Conservation (phyloP, 768 basidiomycete species). For the Macrolepiota dolichaula region DNA sequence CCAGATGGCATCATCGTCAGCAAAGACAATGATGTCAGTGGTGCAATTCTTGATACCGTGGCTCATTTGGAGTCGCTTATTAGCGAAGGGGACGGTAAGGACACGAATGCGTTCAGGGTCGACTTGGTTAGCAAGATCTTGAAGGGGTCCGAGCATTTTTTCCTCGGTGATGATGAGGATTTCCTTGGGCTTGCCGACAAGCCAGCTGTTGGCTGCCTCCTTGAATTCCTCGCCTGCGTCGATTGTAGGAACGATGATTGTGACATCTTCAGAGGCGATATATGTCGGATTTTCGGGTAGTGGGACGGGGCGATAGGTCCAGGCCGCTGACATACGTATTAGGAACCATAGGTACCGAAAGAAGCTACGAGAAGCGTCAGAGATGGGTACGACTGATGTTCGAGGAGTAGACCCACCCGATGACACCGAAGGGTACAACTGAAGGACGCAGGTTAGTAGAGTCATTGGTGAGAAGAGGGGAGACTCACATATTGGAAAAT, state of each 20-base stretch:
- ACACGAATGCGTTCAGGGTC: conserved; percentile 83
- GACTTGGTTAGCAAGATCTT: conserved; percentile 85
- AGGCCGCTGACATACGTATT: conserved; percentile 77
- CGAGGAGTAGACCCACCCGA: conserved; percentile 50
- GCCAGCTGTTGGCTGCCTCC: conserved; percentile 90
- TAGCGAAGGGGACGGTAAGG: conserved; percentile 88
- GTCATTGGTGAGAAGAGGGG: background rate
- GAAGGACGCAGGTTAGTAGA: conserved; percentile 11
- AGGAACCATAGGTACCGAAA: conserved; percentile 93
- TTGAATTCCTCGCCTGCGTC: conserved; percentile 96
- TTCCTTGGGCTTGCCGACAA: conserved; percentile 86
- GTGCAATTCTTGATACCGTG: conserved; percentile 89
- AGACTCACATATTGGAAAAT: conserved; percentile 84
- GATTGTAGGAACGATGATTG: conserved; percentile 94
- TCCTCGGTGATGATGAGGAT: conserved; percentile 74
- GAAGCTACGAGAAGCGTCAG: conserved; percentile 48
- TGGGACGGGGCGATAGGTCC: conserved; percentile 84
- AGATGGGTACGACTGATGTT: background rate
- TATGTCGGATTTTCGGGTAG: conserved; percentile 90
- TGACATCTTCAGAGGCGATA: conserved; percentile 87
- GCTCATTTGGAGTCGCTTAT: conserved; percentile 92
- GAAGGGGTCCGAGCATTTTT: conserved; percentile 85
- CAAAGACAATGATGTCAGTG: conserved; percentile 92
- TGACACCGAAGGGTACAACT: conserved; percentile 91
- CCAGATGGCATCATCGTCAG: conserved; percentile 96